Evolutionary conservation across 208 protist species (phyloP), one percentile per base, ranked within the genome.

Genomic region (Paratrypanosoma confusum): DNA sequence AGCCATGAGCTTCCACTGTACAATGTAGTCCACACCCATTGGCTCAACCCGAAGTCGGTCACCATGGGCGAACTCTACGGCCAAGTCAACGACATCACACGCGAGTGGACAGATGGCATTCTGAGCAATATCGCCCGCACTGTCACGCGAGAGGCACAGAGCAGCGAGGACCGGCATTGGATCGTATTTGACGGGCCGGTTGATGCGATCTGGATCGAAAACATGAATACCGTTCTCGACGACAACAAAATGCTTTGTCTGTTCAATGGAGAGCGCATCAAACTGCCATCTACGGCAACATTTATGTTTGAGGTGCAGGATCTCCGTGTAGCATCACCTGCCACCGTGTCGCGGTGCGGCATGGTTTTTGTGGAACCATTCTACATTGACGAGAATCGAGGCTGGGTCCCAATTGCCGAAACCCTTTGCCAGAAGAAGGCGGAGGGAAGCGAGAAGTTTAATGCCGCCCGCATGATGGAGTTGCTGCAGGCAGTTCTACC

Each of bases 271-370:
- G 94, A 98, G 68, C 88, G 95, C 50, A 97, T 98, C 60, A 96
- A 96, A 56, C 66, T 98, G 22, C 90, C 86, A 11, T 39, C 53
- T 3, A 95, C 84, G 21, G 85, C 95, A 24, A 81, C 89, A 25
- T 92, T 98, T 53, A 94, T 98, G 71, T 99, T 99, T 57, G 97
- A 99, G 63, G 96, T 99, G 23, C 92, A 98, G 51, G 93, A 98
- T 57, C 70, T 99, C 41, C 66, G 73, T 17, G 90, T 97, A 22
- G 97, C 96, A 11, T 99, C 97, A 11, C 97, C 97, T 13, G 97
- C 97, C 11, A 99, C 97, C 3, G 96, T 99, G 29, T 98, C 95
- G 16, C 81, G 97, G 32, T 99, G 96, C 63, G 97, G 97, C 47
- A 99, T 99, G 97, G 93, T 99, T 38, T 99, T 91, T 59, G 75